phyloP scores from a whole-genome alignment of 768 basidiomycete species.

The Galerina marginata region DNA sequence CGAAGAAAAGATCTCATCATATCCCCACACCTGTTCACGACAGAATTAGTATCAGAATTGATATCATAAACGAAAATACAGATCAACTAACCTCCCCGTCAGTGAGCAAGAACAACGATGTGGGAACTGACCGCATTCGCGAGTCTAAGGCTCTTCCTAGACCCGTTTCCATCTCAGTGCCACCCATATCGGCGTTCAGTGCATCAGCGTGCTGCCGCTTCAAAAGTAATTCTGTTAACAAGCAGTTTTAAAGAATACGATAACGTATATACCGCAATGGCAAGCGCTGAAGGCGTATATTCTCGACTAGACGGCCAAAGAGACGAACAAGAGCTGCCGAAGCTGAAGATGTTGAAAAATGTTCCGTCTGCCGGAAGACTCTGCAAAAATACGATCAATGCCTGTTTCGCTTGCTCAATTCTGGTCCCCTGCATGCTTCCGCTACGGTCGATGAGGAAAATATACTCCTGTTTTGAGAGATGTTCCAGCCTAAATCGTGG shows the following conservation, averaged over 20 bases:
- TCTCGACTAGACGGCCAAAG: conserved; percentile 6
- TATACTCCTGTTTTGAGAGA: conserved; percentile 1
- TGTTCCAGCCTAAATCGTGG: conserved; percentile 3
- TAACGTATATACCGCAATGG: background rate
- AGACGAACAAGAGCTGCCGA: background rate
- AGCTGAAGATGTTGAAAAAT: conserved; percentile 7
- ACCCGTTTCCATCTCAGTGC: conserved; percentile 1
- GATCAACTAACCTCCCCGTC: conserved; percentile 9
- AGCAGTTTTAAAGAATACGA: background rate
- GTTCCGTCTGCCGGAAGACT: conserved; percentile 11
- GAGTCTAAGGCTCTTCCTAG: background rate
- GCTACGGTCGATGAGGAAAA: conserved; percentile 11
- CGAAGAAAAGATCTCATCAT: background rate
- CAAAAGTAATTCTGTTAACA: background rate
- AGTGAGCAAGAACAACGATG: conserved; percentile 5
- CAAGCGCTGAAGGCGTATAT: background rate
- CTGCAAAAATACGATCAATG: conserved; percentile 4
- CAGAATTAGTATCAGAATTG: background rate
- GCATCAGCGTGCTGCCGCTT: conserved; percentile 4
- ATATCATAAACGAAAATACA: background rate
- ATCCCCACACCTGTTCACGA: background rate
- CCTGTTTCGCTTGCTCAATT: conserved; percentile 8
- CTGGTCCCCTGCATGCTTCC: conserved; percentile 5
- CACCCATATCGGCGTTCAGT: conserved; percentile 3
- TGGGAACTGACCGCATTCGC: background rate